phyloP scores from a whole-genome alignment of 176 grass and related monocot genomes.

The Puya raimondii region DNA sequence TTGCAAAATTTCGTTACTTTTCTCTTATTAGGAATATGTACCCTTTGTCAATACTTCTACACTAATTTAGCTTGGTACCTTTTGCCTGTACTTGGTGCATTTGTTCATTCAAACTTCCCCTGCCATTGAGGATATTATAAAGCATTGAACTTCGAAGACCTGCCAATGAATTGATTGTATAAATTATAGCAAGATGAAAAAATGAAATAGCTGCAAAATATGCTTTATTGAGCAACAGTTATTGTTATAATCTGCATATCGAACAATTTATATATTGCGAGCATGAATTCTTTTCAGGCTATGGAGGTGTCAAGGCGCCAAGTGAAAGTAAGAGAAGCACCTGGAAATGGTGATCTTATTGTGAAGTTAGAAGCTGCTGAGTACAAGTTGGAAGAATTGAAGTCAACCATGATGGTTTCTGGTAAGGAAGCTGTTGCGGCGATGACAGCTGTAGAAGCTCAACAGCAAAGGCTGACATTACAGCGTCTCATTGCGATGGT shows the following conservation, averaged over 20 bases:
- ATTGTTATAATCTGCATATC: background rate
- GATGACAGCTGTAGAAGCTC: constrained; percentile 87
- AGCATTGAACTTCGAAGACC: too few species aligned
- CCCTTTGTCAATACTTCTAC: too few species aligned
- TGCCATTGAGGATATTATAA: too few species aligned
- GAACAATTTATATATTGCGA: background rate
- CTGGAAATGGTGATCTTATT: constrained; percentile 74
- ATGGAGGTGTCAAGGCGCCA: constrained; percentile 93
- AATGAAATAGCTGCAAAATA: too few species aligned
- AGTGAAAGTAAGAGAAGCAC: constrained; percentile 77
- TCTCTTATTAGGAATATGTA: too few species aligned
- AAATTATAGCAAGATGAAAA: too few species aligned
- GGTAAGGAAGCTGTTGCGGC: constrained; percentile 84
- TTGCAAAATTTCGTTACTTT: too few species aligned
- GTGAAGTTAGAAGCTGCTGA: constrained; percentile 69
- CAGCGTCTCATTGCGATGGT: constrained; percentile 86
- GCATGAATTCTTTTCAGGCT: constrained; percentile 29
- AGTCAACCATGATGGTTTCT: constrained; percentile 75
- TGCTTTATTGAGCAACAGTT: background rate
- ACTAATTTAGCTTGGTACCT: too few species aligned
- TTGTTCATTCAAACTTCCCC: too few species aligned
- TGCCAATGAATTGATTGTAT: too few species aligned
- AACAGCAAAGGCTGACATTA: constrained; percentile 90
- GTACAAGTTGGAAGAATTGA: constrained; percentile 77
- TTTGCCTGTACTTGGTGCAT: too few species aligned